Base-by-base conservation (phyloP, 495 filamentous ascomycete genomes). In the Daldinia decipiens region DNA sequence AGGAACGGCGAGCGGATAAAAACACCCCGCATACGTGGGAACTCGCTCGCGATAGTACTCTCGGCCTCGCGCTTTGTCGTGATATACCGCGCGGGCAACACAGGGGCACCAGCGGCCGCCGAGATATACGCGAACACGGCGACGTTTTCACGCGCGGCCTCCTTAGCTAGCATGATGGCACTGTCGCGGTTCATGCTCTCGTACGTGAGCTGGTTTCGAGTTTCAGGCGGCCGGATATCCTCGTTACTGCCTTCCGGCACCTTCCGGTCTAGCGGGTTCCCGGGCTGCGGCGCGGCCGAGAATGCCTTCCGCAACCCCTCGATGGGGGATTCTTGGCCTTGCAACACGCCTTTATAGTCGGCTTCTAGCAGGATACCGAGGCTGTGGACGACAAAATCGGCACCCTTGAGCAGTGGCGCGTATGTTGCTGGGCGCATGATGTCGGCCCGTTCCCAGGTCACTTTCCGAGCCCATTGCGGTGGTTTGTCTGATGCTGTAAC, bases 321-420 rank as follows among this genome's bases (percentile, higher is more conserved):
- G 58, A 95, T 76, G 4, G 92, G 87, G 0, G 91, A 91, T 72
- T 95, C 94, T 53, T 85, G 86, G 17, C 95, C 96, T 58, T 86
- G 88, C 40, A 99, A 77, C 4, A 97, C 93, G 65, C 91, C 91
- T 81, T 99, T 98, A 85, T 99, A 99, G 80, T 99, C 95, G 7
- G 95, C 94, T 81, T 99, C 95, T 12, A 99, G 86, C n/a, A 99
- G 84, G 59, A 99, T 98, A 6, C 95, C 95, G 89, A 97, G 92
- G 67, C 84, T 91, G 81, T 99, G 95, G 21, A 99, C 90, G 13
- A 98, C 93, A 32, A 89, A 93, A 75, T 92, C 89, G 50, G 94
- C 92, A 34, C 84, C 87, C 54, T 85, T 82, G 59, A 99, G 85
- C 31, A 91, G 85, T 1, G 88, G 78, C 24, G 86, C 86, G 81